These are phyloP conservation scores for Medicago arabica DNA, from an alignment of 306 rosid genomes.

Conservation along the genomic window DNA sequence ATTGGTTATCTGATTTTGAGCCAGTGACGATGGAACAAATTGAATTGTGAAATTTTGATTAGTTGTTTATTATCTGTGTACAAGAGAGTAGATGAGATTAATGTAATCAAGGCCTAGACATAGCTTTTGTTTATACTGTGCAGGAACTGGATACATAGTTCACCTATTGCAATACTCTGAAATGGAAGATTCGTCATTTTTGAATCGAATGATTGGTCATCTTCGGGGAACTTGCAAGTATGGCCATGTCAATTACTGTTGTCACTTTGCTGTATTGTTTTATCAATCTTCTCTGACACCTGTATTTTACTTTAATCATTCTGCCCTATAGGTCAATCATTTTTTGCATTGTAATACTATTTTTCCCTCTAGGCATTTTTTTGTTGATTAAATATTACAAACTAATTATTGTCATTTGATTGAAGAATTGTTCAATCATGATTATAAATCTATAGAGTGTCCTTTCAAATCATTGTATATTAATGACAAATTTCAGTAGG, in stretches of 20 bases:
- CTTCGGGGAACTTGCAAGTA: constrained; percentile 87
- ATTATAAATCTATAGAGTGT: constrained; percentile 1
- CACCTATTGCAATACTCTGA: constrained; percentile 2
- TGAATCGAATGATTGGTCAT: constrained; percentile 62
- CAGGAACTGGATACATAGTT: constrained; percentile 41
- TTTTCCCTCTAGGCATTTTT: not conserved
- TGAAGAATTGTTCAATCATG: constrained; percentile 1
- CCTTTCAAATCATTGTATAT: not conserved
- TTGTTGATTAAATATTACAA: too few species aligned
- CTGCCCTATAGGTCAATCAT: not conserved
- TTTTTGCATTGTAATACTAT: not conserved
- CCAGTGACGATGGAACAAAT: not conserved
- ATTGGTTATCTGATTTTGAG: constrained; percentile 11
- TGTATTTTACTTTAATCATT: not conserved
- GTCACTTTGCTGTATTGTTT: constrained; percentile 1
- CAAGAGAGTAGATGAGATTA: constrained; percentile 7
- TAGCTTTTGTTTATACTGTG: constrained; percentile 19
- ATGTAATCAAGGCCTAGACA: not conserved
- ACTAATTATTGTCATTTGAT: too few species aligned
- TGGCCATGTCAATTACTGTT: constrained; percentile 36
- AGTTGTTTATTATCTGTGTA: constrained; percentile 28
- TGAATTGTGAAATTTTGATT: constrained; percentile 15
- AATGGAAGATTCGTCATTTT: constrained; percentile 72
- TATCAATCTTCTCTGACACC: not conserved
- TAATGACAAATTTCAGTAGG: constrained; percentile 7